Evolutionary conservation across 176 grass and related monocot genomes (phyloP), one percentile per base, ranked within the genome.

Genomic region (Oropetium thomaeum): DNA sequence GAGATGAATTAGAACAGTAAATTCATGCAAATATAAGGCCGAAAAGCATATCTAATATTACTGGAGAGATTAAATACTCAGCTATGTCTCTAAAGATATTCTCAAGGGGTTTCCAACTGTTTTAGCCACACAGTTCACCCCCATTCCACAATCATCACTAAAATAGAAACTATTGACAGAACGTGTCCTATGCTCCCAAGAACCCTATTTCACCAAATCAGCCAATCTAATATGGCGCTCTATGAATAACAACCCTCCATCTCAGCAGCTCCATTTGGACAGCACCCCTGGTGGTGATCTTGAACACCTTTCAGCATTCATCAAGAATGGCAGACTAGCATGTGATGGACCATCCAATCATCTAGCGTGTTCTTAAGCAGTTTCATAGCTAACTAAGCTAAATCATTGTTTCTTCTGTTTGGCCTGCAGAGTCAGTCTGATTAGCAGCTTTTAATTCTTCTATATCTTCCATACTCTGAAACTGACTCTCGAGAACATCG

Each of bases 401-500:
- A 32, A 70, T 76, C 59, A 76, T 62, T 12, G 4, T 25, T 68
- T 90, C 82, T 58, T 87, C 71, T 45, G 76, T 54, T 57, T 41
- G 81, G 86, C 55, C 79, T 34, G 37, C 53, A 28, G 65, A 66
- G 22, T 87, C 58, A 17, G 76, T 81, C 14, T 67, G 69, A 70
- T 88, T 72, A 55, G 29, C 59, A 1, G 45, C 15, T 58, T 65
- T 70, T 26, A 25, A 44, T 70, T 71, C 77, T 58, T 93, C 84
- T 1, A 43, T 70, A 17, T 83, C 80, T 54, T 89, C 83, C 66
- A 87, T 65, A 10, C 55, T 76, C 48, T 89, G 83, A 59, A 99
- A 63, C 79, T 84, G 82, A 40, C 72, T 90, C 42, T 92, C 96
- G 25, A 92, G 54, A 60, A 87, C 76, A 49, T 95, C 87, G 19